These are phyloP conservation scores for Daldinia sp. DNA, from an alignment of 2,329 filamentous ascomycete species.

Conservation along the genomic window DNA sequence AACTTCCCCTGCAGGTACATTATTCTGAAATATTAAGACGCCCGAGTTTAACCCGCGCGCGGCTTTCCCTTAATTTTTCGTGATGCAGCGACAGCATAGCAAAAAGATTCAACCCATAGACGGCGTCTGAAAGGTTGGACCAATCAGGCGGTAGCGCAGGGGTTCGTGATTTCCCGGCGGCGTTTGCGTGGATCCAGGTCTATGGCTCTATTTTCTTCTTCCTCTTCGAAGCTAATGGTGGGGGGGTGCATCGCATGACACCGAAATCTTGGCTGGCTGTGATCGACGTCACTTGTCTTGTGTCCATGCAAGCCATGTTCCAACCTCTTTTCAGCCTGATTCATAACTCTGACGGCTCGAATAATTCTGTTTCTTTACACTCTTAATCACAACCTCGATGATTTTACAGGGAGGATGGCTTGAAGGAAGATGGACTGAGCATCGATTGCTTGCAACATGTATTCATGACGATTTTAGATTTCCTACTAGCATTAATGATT, in stretches of 20 bases:
- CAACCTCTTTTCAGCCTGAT: slow-evolving; percentile 14
- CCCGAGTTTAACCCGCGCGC: slow-evolving; percentile 4
- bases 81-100: slow-evolving; percentile 33
- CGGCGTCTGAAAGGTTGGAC: slow-evolving; percentile 27
- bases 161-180: slow-evolving; percentile 33
- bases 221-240: background rate
- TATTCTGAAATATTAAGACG: slow-evolving; percentile 77
- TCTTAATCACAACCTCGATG: slow-evolving; percentile 17
- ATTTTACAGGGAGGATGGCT: slow-evolving; percentile 9
- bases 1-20: slow-evolving; percentile 68
- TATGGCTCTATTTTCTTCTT: slow-evolving; percentile 4
- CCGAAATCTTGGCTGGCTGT: slow-evolving; percentile 2
- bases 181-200: slow-evolving; percentile 37
- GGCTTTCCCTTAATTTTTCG: slow-evolving; percentile 21
- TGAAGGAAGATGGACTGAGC: slow-evolving; percentile 24
- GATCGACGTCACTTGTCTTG: slow-evolving; percentile 38
- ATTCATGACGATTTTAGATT: slow-evolving; percentile 34
- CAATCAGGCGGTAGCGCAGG: slow-evolving; percentile 29
- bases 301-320: slow-evolving; percentile 1
- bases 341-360: slow-evolving; percentile 24
- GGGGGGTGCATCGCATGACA: slow-evolving; percentile 4
- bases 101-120: slow-evolving; percentile 25
- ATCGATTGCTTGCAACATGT: slow-evolving; percentile 25
- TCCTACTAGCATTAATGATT: slow-evolving; percentile 44
- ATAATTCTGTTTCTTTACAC: slow-evolving; percentile 13